phyloP scores from a whole-genome alignment of 176 grass and related monocot species.

The Carex parvula region DNA sequence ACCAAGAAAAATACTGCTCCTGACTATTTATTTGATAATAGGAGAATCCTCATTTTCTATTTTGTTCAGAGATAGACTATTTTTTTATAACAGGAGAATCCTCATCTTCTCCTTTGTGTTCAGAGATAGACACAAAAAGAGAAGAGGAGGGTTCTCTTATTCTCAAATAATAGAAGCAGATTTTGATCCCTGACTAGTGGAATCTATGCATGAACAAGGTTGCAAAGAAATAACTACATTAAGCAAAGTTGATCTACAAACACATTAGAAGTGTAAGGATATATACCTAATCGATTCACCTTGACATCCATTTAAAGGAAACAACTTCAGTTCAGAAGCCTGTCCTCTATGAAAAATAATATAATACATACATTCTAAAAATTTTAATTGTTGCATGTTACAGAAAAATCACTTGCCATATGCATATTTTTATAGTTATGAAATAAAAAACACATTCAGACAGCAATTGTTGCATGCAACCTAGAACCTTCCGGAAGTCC shows the following conservation, averaged over 20 bases:
- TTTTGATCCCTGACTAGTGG: background rate
- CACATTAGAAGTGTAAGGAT: background rate
- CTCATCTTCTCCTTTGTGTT: too few relatives aligned
- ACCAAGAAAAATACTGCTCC: background rate
- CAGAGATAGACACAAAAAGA: too few relatives aligned
- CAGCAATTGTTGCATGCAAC: constrained; percentile 59
- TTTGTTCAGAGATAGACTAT: too few relatives aligned
- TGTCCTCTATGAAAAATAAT: background rate
- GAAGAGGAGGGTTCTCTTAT: too few relatives aligned
- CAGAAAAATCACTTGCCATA: background rate
- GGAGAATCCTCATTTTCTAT: too few relatives aligned
- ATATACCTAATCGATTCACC: background rate
- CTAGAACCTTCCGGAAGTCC: constrained; percentile 66
- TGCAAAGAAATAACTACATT: background rate
- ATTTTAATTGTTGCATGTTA: background rate
- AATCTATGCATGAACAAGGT: background rate
- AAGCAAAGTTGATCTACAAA: background rate
- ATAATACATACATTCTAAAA: constrained; percentile 8
- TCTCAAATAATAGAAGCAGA: too few relatives aligned
- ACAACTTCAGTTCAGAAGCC: constrained; percentile 27
- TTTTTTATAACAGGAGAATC: too few relatives aligned
- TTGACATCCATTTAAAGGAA: background rate
- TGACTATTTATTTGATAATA: background rate
- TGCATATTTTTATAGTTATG: constrained; percentile 28
- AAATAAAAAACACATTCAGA: constrained; percentile 23